phyloP scores from a whole-genome alignment of 2,329 filamentous ascomycete genomes.

The Fonsecaea nubica region DNA sequence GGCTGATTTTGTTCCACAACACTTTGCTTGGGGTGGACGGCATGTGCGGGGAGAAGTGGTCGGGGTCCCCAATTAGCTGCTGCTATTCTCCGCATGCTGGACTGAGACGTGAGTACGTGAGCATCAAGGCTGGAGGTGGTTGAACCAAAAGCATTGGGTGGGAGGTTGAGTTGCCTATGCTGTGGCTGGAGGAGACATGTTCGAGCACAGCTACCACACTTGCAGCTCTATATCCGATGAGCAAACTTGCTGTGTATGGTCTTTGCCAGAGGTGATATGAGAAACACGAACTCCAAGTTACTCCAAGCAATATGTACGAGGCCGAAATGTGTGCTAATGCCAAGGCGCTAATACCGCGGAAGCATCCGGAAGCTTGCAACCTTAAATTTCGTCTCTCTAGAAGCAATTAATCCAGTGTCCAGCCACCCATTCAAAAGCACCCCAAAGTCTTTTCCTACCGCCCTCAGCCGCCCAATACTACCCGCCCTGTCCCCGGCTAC shows the following conservation, averaged over 20 bases:
- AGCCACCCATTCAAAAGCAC: too few species aligned
- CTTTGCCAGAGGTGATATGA: not conserved
- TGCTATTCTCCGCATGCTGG: not conserved
- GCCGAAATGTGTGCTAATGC: not conserved
- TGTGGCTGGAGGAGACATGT: not conserved
- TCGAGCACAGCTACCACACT: not conserved
- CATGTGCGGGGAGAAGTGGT: not conserved
- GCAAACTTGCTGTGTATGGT: not conserved
- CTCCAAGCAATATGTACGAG: not conserved
- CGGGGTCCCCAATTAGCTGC: not conserved
- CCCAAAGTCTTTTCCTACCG: not conserved
- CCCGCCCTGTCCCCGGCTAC: not conserved
- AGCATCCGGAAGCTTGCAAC: conserved; percentile 1
- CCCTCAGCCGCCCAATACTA: not conserved
- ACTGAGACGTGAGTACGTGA: not conserved
- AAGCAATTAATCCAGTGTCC: not conserved
- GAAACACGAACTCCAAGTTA: not conserved
- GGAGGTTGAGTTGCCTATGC: not conserved
- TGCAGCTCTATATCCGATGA: not conserved
- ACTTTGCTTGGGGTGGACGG: not conserved
- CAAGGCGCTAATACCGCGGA: not conserved
- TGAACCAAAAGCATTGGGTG: not conserved
- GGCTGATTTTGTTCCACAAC: not conserved
- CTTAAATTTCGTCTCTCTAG: not conserved
- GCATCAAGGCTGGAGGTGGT: not conserved